Percentiles rank a stretch among this genome's conserved stretches.
Conservation (phyloP, 1,284 basidiomycete genomes). For the Ceratobasidium sp. region DNA sequence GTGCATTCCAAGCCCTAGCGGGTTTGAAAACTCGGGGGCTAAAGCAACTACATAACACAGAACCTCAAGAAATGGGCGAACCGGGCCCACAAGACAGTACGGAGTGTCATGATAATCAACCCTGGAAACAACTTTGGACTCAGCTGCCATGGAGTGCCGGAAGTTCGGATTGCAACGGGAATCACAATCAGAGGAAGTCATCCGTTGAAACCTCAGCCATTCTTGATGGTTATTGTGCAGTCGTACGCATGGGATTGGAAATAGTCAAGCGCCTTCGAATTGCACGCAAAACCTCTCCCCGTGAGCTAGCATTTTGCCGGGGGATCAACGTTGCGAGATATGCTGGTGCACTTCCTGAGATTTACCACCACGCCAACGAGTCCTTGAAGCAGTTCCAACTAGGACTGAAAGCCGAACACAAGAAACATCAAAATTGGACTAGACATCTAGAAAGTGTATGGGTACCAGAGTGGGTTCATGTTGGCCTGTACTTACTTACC, state of each 20-base stretch:
- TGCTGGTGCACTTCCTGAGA: not conserved
- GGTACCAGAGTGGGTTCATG: not conserved
- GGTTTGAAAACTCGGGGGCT: too few relatives aligned
- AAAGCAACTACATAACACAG: too few relatives aligned
- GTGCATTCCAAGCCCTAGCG: not conserved
- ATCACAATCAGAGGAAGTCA: too few relatives aligned
- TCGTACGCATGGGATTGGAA: not conserved
- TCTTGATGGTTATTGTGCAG: not conserved
- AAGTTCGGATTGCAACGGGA: too few relatives aligned
- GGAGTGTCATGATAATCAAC: too few relatives aligned
- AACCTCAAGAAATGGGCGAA: too few relatives aligned
- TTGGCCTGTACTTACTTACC: not conserved
- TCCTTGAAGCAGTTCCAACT: not conserved
- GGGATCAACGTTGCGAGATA: conserved; percentile 5
- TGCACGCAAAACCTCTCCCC: not conserved
- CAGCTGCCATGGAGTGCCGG: too few relatives aligned
- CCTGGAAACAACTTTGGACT: too few relatives aligned
- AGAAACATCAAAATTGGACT: not conserved
- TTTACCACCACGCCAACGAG: not conserved
- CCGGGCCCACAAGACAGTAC: too few relatives aligned
- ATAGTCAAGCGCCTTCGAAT: not conserved
- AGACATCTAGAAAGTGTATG: not conserved
- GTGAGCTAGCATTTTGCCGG: not conserved
- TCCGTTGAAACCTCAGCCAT: too few relatives aligned
- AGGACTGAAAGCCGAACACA: not conserved